Percentiles rank a stretch among this genome's conserved stretches.
Evolutionary conservation across 176 grass and related monocot species (phyloP).

Genomic region (Cenchrus purpureus): DNA sequence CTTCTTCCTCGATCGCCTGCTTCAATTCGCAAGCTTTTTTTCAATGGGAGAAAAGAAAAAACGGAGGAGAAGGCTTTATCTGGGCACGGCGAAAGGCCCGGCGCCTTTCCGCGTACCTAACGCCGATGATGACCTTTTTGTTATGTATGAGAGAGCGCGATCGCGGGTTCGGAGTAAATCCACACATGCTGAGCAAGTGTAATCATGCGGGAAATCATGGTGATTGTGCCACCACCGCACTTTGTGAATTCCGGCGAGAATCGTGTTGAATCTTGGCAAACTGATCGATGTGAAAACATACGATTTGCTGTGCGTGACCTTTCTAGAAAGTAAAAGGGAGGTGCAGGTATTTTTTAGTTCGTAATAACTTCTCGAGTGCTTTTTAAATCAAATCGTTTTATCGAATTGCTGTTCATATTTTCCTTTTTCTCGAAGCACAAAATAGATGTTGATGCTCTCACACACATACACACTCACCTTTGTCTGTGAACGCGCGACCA

Average conservation of each 20-base stretch:
- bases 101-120: slow-evolving; percentile 25
- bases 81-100: slow-evolving; percentile 10
- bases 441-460: too few species aligned
- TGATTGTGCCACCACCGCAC: background rate
- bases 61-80: background rate
- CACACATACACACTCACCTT: too few species aligned
- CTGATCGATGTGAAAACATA: background rate
- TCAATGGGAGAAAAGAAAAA: background rate
- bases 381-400: background rate
- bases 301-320: background rate
- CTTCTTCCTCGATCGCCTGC: background rate
- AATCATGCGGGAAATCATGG: slow-evolving; percentile 33
- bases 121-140: slow-evolving; percentile 26
- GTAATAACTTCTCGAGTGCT: background rate
- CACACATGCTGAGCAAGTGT: slow-evolving; percentile 23
- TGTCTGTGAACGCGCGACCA: too few species aligned
- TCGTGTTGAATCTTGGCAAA: background rate
- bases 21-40: background rate
- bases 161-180: slow-evolving; percentile 8
- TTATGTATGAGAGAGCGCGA: background rate
- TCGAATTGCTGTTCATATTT: background rate
- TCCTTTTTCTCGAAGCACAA: background rate
- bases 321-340: background rate
- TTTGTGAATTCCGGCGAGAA: background rate
- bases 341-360: background rate